Evolutionary conservation across 2,329 filamentous ascomycete species (phyloP).

Genomic region (Fusarium pseudocircinatum): DNA sequence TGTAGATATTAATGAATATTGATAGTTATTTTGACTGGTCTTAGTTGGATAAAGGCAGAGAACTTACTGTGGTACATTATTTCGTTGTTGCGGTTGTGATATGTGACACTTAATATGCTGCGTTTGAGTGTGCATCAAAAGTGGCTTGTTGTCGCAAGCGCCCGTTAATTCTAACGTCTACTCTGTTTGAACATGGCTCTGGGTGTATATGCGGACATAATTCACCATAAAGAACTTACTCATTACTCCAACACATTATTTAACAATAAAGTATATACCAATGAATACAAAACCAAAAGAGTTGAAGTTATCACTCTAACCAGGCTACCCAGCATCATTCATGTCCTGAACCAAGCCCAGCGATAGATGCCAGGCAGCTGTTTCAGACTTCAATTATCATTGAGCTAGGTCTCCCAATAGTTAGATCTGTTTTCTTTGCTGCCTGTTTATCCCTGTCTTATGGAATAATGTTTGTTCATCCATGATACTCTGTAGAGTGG

Average conservation of each 20-base stretch:
- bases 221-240: neutral
- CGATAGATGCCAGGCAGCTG: neutral
- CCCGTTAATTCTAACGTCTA: neutral
- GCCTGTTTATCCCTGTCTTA: slow-evolving; percentile 1
- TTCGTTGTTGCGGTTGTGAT: neutral
- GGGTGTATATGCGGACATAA: too few species aligned
- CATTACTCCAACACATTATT: too few species aligned
- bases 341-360: neutral
- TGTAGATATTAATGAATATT: neutral
- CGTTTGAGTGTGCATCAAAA: neutral
- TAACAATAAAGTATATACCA: too few species aligned
- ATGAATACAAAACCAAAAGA: neutral
- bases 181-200: too few species aligned
- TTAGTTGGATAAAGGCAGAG: neutral
- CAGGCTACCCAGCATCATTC: neutral
- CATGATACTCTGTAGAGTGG: neutral
- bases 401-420: neutral
- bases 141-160: neutral
- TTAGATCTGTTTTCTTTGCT: neutral
- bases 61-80: neutral
- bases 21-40: too few species aligned
- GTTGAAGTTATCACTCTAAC: neutral
- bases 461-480: neutral
- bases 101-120: neutral
- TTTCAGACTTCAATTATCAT: neutral